Conservation (phyloP, 1,139 yeast species). For the Scheffersomyces segobiensis region DNA sequence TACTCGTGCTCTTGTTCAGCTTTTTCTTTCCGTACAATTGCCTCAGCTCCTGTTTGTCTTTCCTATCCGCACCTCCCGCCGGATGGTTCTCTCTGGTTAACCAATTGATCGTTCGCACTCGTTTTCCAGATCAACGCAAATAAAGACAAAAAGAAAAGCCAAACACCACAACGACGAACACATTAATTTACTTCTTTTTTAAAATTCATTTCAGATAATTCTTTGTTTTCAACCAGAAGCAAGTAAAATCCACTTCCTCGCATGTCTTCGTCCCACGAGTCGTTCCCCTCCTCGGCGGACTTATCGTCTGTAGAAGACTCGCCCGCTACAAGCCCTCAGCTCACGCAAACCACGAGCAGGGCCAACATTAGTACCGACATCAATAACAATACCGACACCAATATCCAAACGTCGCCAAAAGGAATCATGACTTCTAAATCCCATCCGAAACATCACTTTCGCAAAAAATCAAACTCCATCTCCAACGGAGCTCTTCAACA, state of each 20-base stretch:
- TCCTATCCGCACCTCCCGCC: not conserved
- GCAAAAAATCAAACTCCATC: constrained; percentile 19
- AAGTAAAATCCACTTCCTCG: not conserved
- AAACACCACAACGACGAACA: not conserved
- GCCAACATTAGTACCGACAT: not conserved
- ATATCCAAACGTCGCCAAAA: not conserved
- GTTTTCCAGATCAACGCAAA: not conserved
- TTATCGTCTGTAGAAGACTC: not conserved
- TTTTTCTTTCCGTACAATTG: not conserved
- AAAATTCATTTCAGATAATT: no score
- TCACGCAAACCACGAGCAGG: not conserved
- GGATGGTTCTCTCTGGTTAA: not conserved
- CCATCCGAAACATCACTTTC: not conserved
- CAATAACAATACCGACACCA: not conserved
- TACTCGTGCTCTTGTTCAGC: not conserved
- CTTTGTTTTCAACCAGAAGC: not conserved
- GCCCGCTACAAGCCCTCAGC: not conserved
- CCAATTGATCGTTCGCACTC: not conserved
- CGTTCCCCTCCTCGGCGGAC: constrained; percentile 1
- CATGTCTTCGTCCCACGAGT: not conserved
- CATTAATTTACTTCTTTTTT: not conserved
- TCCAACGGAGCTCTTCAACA: constrained; percentile 23
- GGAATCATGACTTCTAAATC: not conserved
- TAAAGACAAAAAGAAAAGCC: not conserved
- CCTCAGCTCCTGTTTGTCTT: not conserved